Base-by-base conservation (phyloP, 192 early-diverging fungal genomes). In the Coemansia sp. region DNA sequence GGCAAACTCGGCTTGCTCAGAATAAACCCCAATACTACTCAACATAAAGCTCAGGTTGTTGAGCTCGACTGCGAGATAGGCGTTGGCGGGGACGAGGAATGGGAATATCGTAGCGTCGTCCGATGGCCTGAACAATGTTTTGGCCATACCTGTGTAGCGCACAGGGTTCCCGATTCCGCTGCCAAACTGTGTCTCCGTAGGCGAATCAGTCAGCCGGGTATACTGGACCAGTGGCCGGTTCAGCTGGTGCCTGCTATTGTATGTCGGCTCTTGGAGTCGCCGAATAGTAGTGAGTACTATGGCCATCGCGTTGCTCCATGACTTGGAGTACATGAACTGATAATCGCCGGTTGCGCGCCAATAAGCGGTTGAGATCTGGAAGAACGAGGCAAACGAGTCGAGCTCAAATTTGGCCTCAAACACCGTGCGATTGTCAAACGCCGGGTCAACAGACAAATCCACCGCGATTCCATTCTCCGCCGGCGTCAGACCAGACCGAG, bases 371-470 rank as follows among this genome's bases (percentile, higher is more conserved):
- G 87, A 82, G 2, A 90, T 45, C 31, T 87, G 79, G 41, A 92
- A 72, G 27, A 91, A 92, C 15, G 90, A 85, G 0, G 85, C 85
- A 42, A 90, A 69, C 14, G 89, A 90, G 79, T 92, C 90, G 36
- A 92, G 70, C 63, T 92, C 90, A 64, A 80, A 89, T 70, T 92
- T 92, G 23, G 89, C 82, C 67, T 92, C 79, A 55, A 76, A 81
- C 59, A 81, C 79, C 2, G 67, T 62, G 27, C 10, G 25, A 37
- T 70, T 73, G 55, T 81, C 27, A 31, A 70, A 76, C 15, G 64
- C 45, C 36, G 79, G 79, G 12, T 9, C 23, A 23, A 76, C 79
- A 9, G 2, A 14, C 7, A 76, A n/a, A 17, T 76, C 55, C 4
- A 68, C 23, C 0, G 69, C 79, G 42, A 76, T 68, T 0, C 74